Percentiles rank a stretch among this genome's conserved stretches.
Conservation (phyloP, 192 early-diverging fungal species). For the Mortierella antarctica region DNA sequence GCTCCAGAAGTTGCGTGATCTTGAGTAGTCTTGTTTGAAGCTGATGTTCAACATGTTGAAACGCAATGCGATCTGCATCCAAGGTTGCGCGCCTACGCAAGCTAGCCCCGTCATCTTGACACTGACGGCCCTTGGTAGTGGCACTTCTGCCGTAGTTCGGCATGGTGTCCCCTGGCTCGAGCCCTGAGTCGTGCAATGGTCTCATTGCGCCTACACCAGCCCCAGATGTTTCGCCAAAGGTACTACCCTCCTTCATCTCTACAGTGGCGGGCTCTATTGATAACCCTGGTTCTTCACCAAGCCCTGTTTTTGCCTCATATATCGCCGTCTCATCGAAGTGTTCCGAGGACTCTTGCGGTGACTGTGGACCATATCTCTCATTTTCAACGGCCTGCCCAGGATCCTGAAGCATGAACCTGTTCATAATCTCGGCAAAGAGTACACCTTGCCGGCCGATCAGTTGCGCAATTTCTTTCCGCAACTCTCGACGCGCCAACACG, state of each 20-base stretch:
- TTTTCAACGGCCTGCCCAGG: not conserved
- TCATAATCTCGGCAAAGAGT: constrained; percentile 75
- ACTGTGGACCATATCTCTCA: too few species aligned
- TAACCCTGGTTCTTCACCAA: too few species aligned
- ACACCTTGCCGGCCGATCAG: constrained; percentile 61
- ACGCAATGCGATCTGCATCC: constrained; percentile 33
- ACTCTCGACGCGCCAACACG: constrained; percentile 75
- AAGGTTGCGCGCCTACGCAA: not conserved
- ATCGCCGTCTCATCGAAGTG: not conserved
- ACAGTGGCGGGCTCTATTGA: too few species aligned
- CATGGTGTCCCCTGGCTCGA: too few species aligned
- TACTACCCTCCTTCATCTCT: too few species aligned
- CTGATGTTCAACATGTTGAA: constrained; percentile 48
- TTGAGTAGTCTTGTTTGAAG: constrained; percentile 48
- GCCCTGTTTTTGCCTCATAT: not conserved
- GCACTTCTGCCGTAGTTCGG: not conserved
- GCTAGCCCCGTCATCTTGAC: too few species aligned
- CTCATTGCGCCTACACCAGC: too few species aligned
- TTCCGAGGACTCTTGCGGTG: too few species aligned
- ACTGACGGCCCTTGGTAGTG: too few species aligned
- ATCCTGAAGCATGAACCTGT: constrained; percentile 64
- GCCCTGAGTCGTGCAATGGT: too few species aligned
- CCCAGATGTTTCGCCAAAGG: too few species aligned
- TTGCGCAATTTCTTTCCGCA: constrained; percentile 63
- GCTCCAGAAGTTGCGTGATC: constrained; percentile 58